Base-by-base conservation (phyloP, 2,329 filamentous ascomycete species). In the Dothiorella sarmentorum region DNA sequence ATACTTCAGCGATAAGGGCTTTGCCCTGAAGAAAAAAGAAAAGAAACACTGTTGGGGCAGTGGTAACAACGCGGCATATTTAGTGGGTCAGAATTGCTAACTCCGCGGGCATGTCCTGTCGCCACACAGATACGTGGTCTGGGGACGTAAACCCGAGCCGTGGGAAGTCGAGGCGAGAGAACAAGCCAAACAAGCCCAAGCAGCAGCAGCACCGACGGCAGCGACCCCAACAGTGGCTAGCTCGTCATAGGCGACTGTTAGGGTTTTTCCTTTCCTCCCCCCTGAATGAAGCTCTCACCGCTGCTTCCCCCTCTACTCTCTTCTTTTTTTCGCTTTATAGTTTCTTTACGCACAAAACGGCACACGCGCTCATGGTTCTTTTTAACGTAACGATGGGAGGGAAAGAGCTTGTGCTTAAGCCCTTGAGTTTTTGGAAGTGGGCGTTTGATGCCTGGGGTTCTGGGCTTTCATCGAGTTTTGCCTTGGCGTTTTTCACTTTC, bases 61-160 rank as follows among this genome's bases (percentile, higher is more conserved):
- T 27, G 33, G n/a, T 6, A 18, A 11, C 10, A 18, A 15, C 20
- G 17, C 27, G 22, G 45, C 45, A 27, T 44, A n/a, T 29, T 37
- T 44, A 26, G 20, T 44, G 45, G 33, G 31, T 51, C 56, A 58
- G 37, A 43, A 7, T 45, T 11, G 47, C 57, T 59, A 55, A 59
- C 57, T 59, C 40, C 57, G 57, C 57, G 57, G 57, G 20, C 47
- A 31, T 7, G 3, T 15, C 17, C 9, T 26, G n/a, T 37, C 20
- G 45, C 38, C 26, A 37, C 22, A 56, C 60, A 61, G 60, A 47
- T 56, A 59, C 42, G 60, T 61, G 31, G 60, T 61, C n/a, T 61
- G 60, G 60, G 60, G 60, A 29, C 56, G 60, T 37, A 61, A 61
- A 44, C 59, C 59, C 33, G 44, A 61, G 42, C 13, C 37, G 13